phyloP scores from a whole-genome alignment of 306 rosid species.

The Oemleria cerasiformis region DNA sequence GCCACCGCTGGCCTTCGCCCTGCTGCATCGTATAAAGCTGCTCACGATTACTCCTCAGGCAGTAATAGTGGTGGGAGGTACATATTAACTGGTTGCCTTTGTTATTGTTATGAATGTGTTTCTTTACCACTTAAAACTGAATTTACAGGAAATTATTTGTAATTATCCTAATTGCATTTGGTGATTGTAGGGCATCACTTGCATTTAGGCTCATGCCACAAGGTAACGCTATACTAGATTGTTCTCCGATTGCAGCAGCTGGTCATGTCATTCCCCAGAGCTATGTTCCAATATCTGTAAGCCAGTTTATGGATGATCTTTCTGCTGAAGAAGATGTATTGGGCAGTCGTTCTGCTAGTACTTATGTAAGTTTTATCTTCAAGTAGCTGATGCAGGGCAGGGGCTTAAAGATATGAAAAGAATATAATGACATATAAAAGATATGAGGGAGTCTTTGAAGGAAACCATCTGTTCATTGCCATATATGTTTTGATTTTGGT shows the following conservation, averaged over 20 bases:
- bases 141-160: constrained; percentile 31
- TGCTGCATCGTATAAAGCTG: constrained; percentile 75
- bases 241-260: constrained; percentile 91
- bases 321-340: constrained; percentile 84
- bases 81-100: constrained; percentile 5
- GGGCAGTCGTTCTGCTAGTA: constrained; percentile 55
- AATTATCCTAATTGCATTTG: constrained; percentile 31
- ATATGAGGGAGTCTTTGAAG: background rate
- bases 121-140: constrained; percentile 11
- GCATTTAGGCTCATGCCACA: constrained; percentile 97
- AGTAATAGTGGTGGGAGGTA: constrained; percentile 78
- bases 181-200: constrained; percentile 84
- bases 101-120: constrained; percentile 20
- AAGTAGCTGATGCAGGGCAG: constrained; percentile 9
- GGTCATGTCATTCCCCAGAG: constrained; percentile 93
- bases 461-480: background rate
- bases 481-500: background rate
- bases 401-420: background rate
- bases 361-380: constrained; percentile 56
- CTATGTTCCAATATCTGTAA: constrained; percentile 87
- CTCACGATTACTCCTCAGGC: constrained; percentile 52
- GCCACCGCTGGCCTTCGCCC: constrained; percentile 90
- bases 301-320: constrained; percentile 99
- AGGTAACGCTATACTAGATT: constrained; percentile 86
- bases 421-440: background rate